Evolutionary conservation across 169 alveolate species (phyloP), one percentile per base, ranked within the genome.

Genomic region (Plasmodium gaboni): DNA sequence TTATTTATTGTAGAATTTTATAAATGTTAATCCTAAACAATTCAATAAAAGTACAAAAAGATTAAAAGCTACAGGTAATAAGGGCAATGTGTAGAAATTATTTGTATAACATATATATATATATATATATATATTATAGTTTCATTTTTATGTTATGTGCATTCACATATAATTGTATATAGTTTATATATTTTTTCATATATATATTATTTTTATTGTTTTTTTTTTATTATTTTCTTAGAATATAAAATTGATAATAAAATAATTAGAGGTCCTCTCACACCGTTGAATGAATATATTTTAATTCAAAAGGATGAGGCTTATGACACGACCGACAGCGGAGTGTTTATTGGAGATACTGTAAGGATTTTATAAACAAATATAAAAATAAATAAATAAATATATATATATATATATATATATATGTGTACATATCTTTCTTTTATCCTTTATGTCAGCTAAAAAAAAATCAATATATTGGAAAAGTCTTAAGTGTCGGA

Each of bases 311-410:
- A 83, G 51, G 63, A 83, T 57, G 91, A 83, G 9, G 91, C 91
- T 9, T 24, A 38, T 13, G 91, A 83, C 19, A 83, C 91, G n/a
- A 83, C 91, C 13, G 91, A 83, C 26, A 19, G 85, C 0, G 91
- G 91, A n/a, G 91, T 83, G 51, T 83, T 83, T 61, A 83, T 83
- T 60, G 91, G 91, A 19, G 85, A 83, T 61, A 55, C 73, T 17
- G 91, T 83, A 83, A 64, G 10, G 15, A 15, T 24, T 73, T 57
- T 51, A 51, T n/a, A n/a, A 15, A 51, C 19, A 51, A n/a, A 32
- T 32, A 32, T 32, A 32, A 32, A 32, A 32, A 32, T 32, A 6
- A 32, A 32, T 32, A 42, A 5, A 32, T 5, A 32, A 5, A 32
- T 32, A 32, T 0, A 32, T 61, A 32, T 26, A 50, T 38, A 61